Evolutionary conservation across 768 basidiomycete genomes (phyloP), one percentile per base, ranked within the genome.

Genomic region (Calocybe cyanea): DNA sequence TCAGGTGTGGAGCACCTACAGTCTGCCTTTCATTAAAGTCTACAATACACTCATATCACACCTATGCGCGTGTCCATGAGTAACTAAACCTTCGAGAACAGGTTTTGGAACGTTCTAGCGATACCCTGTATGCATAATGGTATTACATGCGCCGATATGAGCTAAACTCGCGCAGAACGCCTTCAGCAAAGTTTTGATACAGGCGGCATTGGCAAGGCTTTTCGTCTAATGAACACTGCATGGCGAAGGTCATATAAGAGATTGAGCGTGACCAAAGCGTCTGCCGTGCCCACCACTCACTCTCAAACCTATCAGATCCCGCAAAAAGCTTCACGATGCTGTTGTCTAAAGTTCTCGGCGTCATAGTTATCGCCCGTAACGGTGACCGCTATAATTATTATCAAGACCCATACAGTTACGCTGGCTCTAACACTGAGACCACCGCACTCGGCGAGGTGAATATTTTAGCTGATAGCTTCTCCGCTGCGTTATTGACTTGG

Each of bases 311-410:
- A 11, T 6, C 25, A 11, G 6, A 11, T 6, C 11, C 25, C 44
- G 32, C 48, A 48, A 45, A 39, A 6, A 55, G 49, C 19, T 35
- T 43, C 46, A 23, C 38, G 24, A 72, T 74, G 71, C 62, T 67
- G 61, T 60, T 76, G 53, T 77, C 76, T 50, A 71, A 82, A 67
- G 83, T 89, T 48, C 81, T 84, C 57, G 87, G 87, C 68, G 85
- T 82, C 59, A 75, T 90, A 56, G 71, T 88, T 63, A 70, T 90
- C 58, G 81, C 83, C 48, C 83, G 87, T 61, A 88, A 89, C 61
- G 87, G 87, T 48, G 87, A 87, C 65, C 80, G 86, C 52, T 65
- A 63, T 56, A 78, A 75, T 58, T 84, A 73, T 63, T 77, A 76
- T 68, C 87, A 90, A 64, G 76, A 89, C 60, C 86, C 87, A 18